Percentiles rank a stretch among this genome's conserved stretches.
Conservation (phyloP, 2,329 filamentous ascomycete genomes). For the Xylaria arbuscula region DNA sequence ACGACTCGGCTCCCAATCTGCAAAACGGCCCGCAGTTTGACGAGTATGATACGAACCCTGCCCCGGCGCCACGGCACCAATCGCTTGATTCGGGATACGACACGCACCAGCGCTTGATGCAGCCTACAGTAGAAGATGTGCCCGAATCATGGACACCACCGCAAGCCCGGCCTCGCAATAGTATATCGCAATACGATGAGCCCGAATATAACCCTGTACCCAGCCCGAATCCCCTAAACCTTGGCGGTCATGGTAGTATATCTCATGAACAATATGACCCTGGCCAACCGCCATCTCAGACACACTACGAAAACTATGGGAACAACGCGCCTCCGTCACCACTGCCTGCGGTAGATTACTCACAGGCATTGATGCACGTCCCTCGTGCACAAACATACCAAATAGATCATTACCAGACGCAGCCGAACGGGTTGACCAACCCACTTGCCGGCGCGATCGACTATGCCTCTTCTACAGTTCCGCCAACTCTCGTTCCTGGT, state of each 20-base stretch:
- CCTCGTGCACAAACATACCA: conserved; percentile 44
- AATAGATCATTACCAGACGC: conserved; percentile 45
- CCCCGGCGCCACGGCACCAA: conserved; percentile 58
- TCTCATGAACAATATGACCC: conserved; percentile 49
- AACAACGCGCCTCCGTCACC: conserved; percentile 51
- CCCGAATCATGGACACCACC: conserved; percentile 62
- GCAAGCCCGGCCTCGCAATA: conserved; percentile 42
- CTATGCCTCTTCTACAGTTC: conserved; percentile 61
- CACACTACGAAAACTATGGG: conserved; percentile 47
- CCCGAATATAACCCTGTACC: conserved; percentile 54
- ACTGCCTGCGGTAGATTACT: conserved; percentile 51
- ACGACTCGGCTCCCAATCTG: conserved; percentile 60
- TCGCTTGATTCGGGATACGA: conserved; percentile 64
- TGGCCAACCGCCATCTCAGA: conserved; percentile 43
- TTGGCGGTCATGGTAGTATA: conserved; percentile 53
- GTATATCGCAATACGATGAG: conserved; percentile 53
- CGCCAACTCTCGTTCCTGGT: conserved; percentile 70
- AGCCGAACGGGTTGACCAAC: conserved; percentile 54
- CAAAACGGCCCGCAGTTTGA: conserved; percentile 49
- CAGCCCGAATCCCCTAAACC: conserved; percentile 59
- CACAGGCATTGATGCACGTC: conserved; percentile 46
- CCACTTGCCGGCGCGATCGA: conserved; percentile 49
- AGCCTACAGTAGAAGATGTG: conserved; percentile 72
- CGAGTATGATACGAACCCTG: conserved; percentile 52
- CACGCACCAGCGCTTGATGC: conserved; percentile 63